Base-by-base conservation (phyloP, 495 filamentous ascomycete species). In the Xylaria intraflava region DNA sequence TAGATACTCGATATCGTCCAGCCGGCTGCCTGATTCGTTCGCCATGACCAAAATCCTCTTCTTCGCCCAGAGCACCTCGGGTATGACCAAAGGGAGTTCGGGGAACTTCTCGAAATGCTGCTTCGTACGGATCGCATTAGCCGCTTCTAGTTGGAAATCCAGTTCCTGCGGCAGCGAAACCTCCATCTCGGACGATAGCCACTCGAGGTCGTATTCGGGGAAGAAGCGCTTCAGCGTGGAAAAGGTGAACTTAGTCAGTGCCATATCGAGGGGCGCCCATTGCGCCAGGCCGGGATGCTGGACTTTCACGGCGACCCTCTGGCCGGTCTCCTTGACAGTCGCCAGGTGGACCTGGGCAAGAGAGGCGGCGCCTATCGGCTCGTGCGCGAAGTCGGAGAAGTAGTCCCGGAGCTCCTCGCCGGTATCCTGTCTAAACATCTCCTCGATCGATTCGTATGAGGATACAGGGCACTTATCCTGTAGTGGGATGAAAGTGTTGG, bases 381-480 rank as follows among this genome's bases (percentile, higher is more conserved):
- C 68, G 31, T 73, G 72, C 2, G 88, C 84, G 65, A 99, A 99
- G 2, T 86, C 81, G 1, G 81, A 83, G 62, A 99, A 99, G 49
- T 88, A 82, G 35, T 92, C 87, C 57, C 79, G 81, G 24, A 97
- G 78, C n/a, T 79, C 76, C 42, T 81, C 74, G 2, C 89, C 90
- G 0, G 90, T 96, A 59, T 99, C 93, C 23, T 79, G 70, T 38
- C 83, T 63, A 57, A 96, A 92, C 87, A 99, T 89, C 43, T 81
- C 73, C 65, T 86, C 79, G 50, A 99, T 90, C 16, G 88, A 90
- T 61, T 91, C 86, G 67, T 88, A 86, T 14, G 90, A 92, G 10
- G 90, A 95, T 7, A 97, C 85, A 2, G 93, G 93, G 65, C 93
- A 99, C 65, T 85, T 83, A 72, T 99, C 94, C 70, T 99, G 93